phyloP scores from a whole-genome alignment of 805 yeast genomes.

The Metschnikowia vanudenii region DNA sequence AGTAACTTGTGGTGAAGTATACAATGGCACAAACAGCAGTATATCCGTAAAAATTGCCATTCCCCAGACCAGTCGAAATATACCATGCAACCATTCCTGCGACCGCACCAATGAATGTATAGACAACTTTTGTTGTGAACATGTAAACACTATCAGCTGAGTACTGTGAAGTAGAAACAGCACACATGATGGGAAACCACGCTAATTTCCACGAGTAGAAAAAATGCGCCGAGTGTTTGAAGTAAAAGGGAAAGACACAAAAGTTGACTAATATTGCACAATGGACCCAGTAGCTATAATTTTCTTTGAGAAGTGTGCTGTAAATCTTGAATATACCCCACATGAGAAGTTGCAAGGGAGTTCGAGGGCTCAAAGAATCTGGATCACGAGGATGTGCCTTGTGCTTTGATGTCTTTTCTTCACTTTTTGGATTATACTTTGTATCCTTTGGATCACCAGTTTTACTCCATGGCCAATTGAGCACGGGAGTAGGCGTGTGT shows the following conservation, averaged over 20 bases:
- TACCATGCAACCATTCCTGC: slow-evolving; percentile 36
- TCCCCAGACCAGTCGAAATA: slow-evolving; percentile 31
- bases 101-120: slow-evolving; percentile 30
- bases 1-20: slow-evolving; percentile 23
- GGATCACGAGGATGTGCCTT: slow-evolving; percentile 24
- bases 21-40: slow-evolving; percentile 29
- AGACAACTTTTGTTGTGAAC: slow-evolving; percentile 24
- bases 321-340: slow-evolving; percentile 21
- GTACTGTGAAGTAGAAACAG: slow-evolving; percentile 29
- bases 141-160: slow-evolving; percentile 32
- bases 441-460: neutral
- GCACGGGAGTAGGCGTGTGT: slow-evolving; percentile 21
- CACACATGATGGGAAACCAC: slow-evolving; percentile 35
- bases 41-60: slow-evolving; percentile 34
- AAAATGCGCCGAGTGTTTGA: slow-evolving; percentile 29
- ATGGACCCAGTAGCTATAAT: slow-evolving; percentile 32
- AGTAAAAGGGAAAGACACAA: slow-evolving; percentile 28
- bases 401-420: neutral
- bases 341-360: slow-evolving; percentile 20
- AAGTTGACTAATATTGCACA: slow-evolving; percentile 23
- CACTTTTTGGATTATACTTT: slow-evolving; percentile 9
- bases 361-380: slow-evolving; percentile 27
- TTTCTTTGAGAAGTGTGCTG: slow-evolving; percentile 19
- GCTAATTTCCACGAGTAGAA: slow-evolving; percentile 25
- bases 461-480: slow-evolving; percentile 18